These are phyloP conservation scores for Candida silvatica DNA, from an alignment of 805 yeast genomes.

Conservation along the genomic window DNA sequence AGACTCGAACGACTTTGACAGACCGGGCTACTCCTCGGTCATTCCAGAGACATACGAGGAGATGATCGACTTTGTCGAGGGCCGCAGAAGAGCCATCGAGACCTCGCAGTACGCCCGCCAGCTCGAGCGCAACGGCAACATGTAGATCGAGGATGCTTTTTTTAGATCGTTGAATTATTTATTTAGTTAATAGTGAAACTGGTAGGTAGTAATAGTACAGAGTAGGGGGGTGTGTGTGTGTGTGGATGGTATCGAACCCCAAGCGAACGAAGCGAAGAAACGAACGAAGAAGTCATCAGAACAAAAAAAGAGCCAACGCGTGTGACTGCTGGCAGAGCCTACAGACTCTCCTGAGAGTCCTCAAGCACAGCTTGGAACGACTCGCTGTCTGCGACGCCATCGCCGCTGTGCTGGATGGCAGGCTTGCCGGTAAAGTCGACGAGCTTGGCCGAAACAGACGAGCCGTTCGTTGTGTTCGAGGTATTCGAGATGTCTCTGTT, in stretches of 20 bases:
- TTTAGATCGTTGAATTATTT: not conserved
- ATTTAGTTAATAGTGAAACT: not conserved
- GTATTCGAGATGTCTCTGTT: not conserved
- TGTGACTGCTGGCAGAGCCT: too few relatives aligned
- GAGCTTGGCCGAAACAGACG: conserved; percentile 6
- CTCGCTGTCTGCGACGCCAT: conserved; percentile 4
- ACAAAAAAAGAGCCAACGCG: not conserved
- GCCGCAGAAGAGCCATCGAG: conserved; percentile 81
- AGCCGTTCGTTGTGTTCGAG: too few relatives aligned
- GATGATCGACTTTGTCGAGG: conserved; percentile 87
- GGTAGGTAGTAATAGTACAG: not conserved
- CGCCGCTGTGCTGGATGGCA: conserved; percentile 4
- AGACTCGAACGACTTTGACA: conserved; percentile 31
- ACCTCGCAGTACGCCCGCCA: conserved; percentile 61
- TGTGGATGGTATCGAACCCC: too few relatives aligned
- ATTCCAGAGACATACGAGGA: conserved; percentile 84
- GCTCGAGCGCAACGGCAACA: conserved; percentile 23
- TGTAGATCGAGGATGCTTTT: conserved; percentile 1
- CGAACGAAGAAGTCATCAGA: not conserved
- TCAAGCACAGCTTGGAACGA: conserved; percentile 7
- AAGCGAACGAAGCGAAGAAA: not conserved
- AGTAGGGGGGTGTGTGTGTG: too few relatives aligned
- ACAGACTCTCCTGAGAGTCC: too few relatives aligned
- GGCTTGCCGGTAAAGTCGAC: conserved; percentile 7
- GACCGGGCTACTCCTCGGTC: conserved; percentile 64